Conservation (phyloP, 2,329 filamentous ascomycete genomes). For the Aphanocladium album region DNA sequence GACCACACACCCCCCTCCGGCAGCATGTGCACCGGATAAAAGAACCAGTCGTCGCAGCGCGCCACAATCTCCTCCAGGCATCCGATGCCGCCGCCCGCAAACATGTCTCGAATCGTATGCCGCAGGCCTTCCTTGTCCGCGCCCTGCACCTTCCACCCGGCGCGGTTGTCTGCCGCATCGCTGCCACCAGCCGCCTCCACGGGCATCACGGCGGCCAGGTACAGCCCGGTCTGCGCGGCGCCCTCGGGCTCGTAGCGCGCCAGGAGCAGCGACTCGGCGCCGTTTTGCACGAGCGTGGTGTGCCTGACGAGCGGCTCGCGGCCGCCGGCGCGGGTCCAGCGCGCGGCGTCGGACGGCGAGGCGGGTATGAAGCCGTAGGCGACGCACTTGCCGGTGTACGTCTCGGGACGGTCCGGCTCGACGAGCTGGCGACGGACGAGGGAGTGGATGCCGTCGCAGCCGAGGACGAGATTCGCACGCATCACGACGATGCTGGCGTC, state of each 20-base stretch:
- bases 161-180: constrained; percentile 3
- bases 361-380: constrained; percentile 20
- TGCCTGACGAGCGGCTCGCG: constrained; percentile 20
- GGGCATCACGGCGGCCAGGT: constrained; percentile 20
- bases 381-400: constrained; percentile 28
- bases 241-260: constrained; percentile 19
- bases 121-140: constrained; percentile 20
- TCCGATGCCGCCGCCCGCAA: constrained; percentile 14
- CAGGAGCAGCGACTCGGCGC: constrained; percentile 18
- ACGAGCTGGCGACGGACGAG: constrained; percentile 27
- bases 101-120: constrained; percentile 15
- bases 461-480: constrained; percentile 25
- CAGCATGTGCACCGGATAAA: constrained; percentile 32
- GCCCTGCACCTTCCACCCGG: constrained; percentile 21
- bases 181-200: constrained; percentile 16
- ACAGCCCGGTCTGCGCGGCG: constrained; percentile 11
- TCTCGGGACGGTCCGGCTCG: constrained; percentile 20
- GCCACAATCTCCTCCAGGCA: constrained; percentile 19
- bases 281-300: constrained; percentile 19
- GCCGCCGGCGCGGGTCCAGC: constrained; percentile 16
- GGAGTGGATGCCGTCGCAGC: constrained; percentile 37
- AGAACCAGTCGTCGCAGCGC: constrained; percentile 23
- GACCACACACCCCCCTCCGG: constrained; percentile 29
- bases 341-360: constrained; percentile 1
- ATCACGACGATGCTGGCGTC: constrained; percentile 6